These are phyloP conservation scores for Calonectria pauciramosa DNA, from an alignment of 2,329 filamentous ascomycete genomes.

Conservation along the genomic window DNA sequence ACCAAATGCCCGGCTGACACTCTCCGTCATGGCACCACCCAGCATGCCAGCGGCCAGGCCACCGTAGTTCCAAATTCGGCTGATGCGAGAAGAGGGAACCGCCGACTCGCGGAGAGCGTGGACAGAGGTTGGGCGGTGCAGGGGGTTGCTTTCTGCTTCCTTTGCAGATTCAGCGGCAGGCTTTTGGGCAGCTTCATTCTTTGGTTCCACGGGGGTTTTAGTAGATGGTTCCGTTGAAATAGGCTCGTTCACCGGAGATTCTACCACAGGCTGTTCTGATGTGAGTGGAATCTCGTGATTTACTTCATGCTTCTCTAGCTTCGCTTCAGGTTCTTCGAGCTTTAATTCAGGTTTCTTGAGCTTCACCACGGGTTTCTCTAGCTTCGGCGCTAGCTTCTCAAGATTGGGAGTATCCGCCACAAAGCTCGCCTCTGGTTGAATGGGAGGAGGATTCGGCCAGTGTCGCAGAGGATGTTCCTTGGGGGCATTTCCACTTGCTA, in stretches of 20 bases:
- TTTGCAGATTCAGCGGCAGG: slow-evolving; percentile 43
- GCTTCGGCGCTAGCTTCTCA: slow-evolving; percentile 18
- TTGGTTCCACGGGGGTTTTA: background rate
- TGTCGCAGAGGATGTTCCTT: slow-evolving; percentile 56
- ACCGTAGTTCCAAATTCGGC: slow-evolving; percentile 94
- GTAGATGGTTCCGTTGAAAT: slow-evolving; percentile 9
- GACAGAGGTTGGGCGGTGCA: slow-evolving; percentile 40
- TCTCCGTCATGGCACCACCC: slow-evolving; percentile 89
- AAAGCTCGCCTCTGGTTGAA: slow-evolving; percentile 25
- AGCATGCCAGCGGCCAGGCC: slow-evolving; percentile 96
- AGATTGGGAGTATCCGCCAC: slow-evolving; percentile 11
- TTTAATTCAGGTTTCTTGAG: background rate
- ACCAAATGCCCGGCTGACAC: slow-evolving; percentile 83
- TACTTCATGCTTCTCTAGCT: background rate
- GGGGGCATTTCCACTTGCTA: slow-evolving; percentile 35
- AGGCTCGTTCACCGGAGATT: background rate
- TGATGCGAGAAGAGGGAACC: slow-evolving; percentile 89
- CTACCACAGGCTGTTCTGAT: background rate
- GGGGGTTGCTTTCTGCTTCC: slow-evolving; percentile 38
- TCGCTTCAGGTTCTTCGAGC: background rate
- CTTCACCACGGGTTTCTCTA: background rate
- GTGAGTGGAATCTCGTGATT: background rate
- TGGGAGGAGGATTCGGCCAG: slow-evolving; percentile 48
- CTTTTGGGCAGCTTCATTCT: slow-evolving; percentile 30
- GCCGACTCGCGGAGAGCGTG: slow-evolving; percentile 89